Conservation (phyloP, 352 stramenopile genomes). For the Phytopythium litorale region DNA sequence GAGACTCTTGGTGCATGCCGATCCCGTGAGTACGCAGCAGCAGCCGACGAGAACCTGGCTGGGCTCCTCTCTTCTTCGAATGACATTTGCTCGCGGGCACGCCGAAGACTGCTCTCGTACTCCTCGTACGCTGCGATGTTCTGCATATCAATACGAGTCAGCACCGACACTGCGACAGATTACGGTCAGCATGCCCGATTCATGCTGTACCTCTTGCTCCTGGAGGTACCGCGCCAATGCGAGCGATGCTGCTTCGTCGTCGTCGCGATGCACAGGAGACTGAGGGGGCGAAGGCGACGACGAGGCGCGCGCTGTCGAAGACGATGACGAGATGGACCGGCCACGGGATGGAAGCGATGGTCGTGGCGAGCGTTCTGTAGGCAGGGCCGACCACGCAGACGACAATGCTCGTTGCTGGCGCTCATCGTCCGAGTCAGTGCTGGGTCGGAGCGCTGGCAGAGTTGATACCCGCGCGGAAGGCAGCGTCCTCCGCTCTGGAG, state of each 20-base stretch:
- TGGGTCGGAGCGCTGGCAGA: background rate
- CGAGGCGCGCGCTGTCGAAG: conserved; percentile 11
- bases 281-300: conserved; percentile 18
- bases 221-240: conserved; percentile 63
- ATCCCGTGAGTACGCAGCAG: background rate
- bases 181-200: background rate
- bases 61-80: conserved; percentile 8
- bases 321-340: conserved; percentile 12
- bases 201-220: conserved; percentile 48
- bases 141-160: conserved; percentile 14
- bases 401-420: background rate
- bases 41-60: background rate
- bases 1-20: background rate
- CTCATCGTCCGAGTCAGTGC: background rate
- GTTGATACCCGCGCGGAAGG: background rate
- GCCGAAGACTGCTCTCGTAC: conserved; percentile 38
- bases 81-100: conserved; percentile 8
- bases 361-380: background rate
- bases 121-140: conserved; percentile 72
- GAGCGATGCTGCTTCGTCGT: conserved; percentile 62
- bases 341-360: background rate
- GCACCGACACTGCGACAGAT: background rate
- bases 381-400: background rate
- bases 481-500: background rate
- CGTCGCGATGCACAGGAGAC: conserved; percentile 16